Evolutionary conservation across 2,329 filamentous ascomycete species (phyloP).

Genomic region (Lasiodiplodia citricola): DNA sequence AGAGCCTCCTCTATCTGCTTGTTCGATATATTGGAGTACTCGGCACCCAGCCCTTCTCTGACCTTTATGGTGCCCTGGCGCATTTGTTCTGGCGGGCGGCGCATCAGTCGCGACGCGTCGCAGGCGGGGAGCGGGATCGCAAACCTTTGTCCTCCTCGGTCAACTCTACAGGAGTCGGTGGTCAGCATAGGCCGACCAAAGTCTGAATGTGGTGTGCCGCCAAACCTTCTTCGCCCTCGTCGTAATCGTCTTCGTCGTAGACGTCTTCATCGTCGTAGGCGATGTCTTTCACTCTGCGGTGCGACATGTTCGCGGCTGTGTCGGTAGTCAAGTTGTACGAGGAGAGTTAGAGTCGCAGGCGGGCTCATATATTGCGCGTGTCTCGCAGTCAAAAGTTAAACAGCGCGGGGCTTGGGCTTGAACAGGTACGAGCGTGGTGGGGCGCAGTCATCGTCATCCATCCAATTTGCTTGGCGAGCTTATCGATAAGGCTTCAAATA

Average conservation of each 20-base stretch:
- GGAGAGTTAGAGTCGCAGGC: neutral
- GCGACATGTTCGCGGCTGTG: slow-evolving; percentile 16
- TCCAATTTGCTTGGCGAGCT: slow-evolving; percentile 1
- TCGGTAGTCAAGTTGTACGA: neutral
- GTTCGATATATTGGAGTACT: slow-evolving; percentile 53
- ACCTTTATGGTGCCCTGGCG: slow-evolving; percentile 70
- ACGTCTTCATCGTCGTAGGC: slow-evolving; percentile 77
- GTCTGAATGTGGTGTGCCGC: slow-evolving; percentile 56
- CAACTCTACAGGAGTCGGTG: slow-evolving; percentile 31
- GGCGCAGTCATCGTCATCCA: slow-evolving; percentile 15
- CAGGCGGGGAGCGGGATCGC: neutral
- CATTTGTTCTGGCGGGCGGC: slow-evolving; percentile 56
- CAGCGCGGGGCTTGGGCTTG: slow-evolving; percentile 1
- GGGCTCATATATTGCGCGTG: neutral
- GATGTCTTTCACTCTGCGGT: slow-evolving; percentile 27
- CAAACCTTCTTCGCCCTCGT: slow-evolving; percentile 84
- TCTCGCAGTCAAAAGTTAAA: neutral
- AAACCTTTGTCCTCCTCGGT: slow-evolving; percentile 47
- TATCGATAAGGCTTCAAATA: neutral
- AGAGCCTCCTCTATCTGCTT: slow-evolving; percentile 85
- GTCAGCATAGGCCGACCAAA: slow-evolving; percentile 2
- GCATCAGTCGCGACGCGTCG: slow-evolving; percentile 6
- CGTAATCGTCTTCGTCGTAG: slow-evolving; percentile 72
- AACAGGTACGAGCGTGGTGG: neutral
- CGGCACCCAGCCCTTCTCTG: slow-evolving; percentile 63